Evolutionary conservation across 2,329 filamentous ascomycete genomes (phyloP), one percentile per base, ranked within the genome.

Genomic region (Bipolaris zeicola): DNA sequence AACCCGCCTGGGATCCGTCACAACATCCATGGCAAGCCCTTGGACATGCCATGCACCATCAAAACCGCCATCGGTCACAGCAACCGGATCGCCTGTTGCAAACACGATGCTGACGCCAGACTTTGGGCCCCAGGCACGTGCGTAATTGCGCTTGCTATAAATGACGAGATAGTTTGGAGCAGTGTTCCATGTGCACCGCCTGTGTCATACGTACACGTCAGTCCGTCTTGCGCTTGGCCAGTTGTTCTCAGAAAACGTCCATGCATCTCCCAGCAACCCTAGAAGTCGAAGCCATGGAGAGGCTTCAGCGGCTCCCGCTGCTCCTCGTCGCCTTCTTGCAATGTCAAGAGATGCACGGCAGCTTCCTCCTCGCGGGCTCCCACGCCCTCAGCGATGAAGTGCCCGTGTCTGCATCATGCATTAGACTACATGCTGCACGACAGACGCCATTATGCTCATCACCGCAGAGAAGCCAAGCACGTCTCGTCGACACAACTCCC

Each of bases 351-450:
- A 28, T 28, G 26, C 11, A 13, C 20, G 10, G n/a, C 26, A 18
- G 14, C 20, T 8, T n/a, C n/a, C 38, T 41, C 8, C 31, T 20
- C 39, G 41, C 16, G 16, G 26, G 11, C 5, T 33, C 41, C 38
- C 26, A 54, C 24, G 37, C 43, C 24, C 28, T 28, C 33, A 6
- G 38, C 42, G 22, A 53, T 53, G 50, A 53, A 57, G n/a, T 33
- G 6, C 33, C 20, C 44, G 18, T 37, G 24, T 18, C 14, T 55
- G 34, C 52, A 60, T 16, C 47, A 58, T 38, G 59, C 54, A 24
- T 24, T 61, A 13, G 54, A 53, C 24, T 48, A 61, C 38, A 34
- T 65, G 33, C 46, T 61, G 10, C 49, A 51, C 24, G 37, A 58
- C 26, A n/a, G 11, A 22, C 42, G 6, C 20, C 42, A 31, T 11